Conservation (phyloP, 257 asterid species). For the Gentiana straminea region DNA sequence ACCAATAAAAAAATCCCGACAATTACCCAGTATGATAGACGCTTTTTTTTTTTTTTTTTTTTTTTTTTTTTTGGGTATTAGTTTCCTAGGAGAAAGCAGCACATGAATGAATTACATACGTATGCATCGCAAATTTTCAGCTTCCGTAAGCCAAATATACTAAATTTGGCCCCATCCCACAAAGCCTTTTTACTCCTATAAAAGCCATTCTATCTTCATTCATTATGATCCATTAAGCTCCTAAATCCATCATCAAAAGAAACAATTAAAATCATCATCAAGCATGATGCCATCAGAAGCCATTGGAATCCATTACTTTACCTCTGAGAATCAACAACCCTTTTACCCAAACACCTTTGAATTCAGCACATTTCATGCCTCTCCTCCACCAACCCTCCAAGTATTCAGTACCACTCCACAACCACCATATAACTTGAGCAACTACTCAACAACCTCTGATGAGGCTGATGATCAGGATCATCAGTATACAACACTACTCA, state of each 20-base stretch:
- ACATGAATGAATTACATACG: conserved; percentile 29
- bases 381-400: conserved; percentile 16
- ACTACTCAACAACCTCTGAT: conserved; percentile 59
- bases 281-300: conserved; percentile 47
- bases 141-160: conserved; percentile 36
- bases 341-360: conserved; percentile 31
- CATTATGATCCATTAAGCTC: conserved; percentile 22
- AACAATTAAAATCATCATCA: conserved; percentile 4
- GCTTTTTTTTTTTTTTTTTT: too few species aligned
- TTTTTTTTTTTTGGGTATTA: too few species aligned
- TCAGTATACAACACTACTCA: conserved; percentile 2
- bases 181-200: conserved; percentile 21
- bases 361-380: conserved; percentile 24
- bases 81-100: not conserved
- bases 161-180: conserved; percentile 18
- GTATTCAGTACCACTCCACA: conserved; percentile 21
- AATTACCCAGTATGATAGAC: too few species aligned
- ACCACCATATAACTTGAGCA: conserved; percentile 26
- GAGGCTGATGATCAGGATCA: conserved; percentile 56
- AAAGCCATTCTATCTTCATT: conserved; percentile 38
- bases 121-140: conserved; percentile 20
- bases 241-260: conserved; percentile 13
- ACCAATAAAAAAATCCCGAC: too few species aligned
- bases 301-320: conserved; percentile 33
- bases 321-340: conserved; percentile 30